Percentiles rank a stretch among this genome's conserved stretches.
These are phyloP conservation scores for Fusarium napiforme DNA, from an alignment of 2,329 filamentous ascomycete genomes.

Conservation along the genomic window DNA sequence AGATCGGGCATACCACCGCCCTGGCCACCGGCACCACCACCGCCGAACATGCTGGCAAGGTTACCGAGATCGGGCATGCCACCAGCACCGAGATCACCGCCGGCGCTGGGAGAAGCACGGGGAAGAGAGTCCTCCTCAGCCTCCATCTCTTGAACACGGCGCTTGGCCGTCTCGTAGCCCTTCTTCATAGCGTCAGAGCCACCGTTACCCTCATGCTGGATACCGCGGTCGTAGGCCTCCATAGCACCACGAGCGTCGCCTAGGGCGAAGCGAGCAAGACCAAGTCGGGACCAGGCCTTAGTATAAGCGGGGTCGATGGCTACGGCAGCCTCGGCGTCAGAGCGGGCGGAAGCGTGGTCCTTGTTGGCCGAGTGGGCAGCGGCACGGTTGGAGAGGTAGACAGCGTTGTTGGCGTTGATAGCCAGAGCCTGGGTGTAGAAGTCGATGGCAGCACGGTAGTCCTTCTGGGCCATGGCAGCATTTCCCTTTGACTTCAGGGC, in stretches of 20 bases:
- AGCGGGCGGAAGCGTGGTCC: conserved; percentile 84
- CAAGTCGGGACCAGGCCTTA: conserved; percentile 95
- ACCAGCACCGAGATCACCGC: conserved; percentile 58
- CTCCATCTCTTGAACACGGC: conserved; percentile 83
- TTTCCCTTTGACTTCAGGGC: conserved; percentile 91
- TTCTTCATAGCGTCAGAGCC: conserved; percentile 98
- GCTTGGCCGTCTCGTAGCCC: conserved; percentile 93
- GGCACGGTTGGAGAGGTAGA: conserved; percentile 97
- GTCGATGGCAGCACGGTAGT: conserved; percentile 84
- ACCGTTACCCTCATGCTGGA: conserved; percentile 92
- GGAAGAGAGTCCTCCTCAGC: conserved; percentile 54
- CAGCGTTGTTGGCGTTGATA: conserved; percentile 85
- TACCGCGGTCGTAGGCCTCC: conserved; percentile 93
- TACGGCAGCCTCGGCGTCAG: conserved; percentile 92
- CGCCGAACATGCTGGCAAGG: conserved; percentile 78
- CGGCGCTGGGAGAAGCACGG: conserved; percentile 62
- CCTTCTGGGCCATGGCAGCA: conserved; percentile 92
- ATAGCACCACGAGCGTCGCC: conserved; percentile 91
- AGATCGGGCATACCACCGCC: conserved; percentile 90
- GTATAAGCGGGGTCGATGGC: conserved; percentile 91
- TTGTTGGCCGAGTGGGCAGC: conserved; percentile 88
- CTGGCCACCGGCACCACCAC: conserved; percentile 67
- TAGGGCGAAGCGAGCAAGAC: conserved; percentile 89
- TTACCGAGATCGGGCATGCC: conserved; percentile 75
- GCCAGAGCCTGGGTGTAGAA: conserved; percentile 88